Conservation (phyloP, 805 yeast genomes). For the Ogataea degrootiae region DNA sequence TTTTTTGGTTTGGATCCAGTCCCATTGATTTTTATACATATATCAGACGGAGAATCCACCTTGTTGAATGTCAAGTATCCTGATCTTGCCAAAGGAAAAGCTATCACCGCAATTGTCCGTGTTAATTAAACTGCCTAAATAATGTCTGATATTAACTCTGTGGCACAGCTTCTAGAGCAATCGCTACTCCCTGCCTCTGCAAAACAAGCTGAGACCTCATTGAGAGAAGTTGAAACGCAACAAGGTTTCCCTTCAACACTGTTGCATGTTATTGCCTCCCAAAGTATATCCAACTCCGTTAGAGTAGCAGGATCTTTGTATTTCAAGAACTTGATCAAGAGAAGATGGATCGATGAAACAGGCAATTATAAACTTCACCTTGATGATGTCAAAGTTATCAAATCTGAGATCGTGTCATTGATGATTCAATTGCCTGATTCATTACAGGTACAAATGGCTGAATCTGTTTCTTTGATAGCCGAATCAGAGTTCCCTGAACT, state of each 20-base stretch:
- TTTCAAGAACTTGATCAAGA: slow-evolving; percentile 79
- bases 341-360: slow-evolving; percentile 88
- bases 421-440: slow-evolving; percentile 80
- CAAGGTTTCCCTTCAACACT: slow-evolving; percentile 75
- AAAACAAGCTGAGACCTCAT: slow-evolving; percentile 59
- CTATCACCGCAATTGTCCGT: background rate
- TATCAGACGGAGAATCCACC: no score
- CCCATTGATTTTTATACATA: no score
- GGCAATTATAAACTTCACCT: slow-evolving; percentile 65
- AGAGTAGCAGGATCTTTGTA: slow-evolving; percentile 86
- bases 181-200: slow-evolving; percentile 63
- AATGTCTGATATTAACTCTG: slow-evolving; percentile 44
- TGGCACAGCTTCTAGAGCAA: slow-evolving; percentile 53
- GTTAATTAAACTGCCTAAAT: background rate
- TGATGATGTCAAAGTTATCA: slow-evolving; percentile 63
- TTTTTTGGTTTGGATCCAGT: no score
- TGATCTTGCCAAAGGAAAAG: no score
- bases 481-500: slow-evolving; percentile 91
- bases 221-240: slow-evolving; percentile 57
- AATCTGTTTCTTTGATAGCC: slow-evolving; percentile 87
- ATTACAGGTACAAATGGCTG: slow-evolving; percentile 91
- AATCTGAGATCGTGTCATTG: slow-evolving; percentile 71
- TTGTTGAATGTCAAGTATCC: no score
- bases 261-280: slow-evolving; percentile 70
- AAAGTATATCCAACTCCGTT: slow-evolving; percentile 46